Evolutionary conservation across 2,329 filamentous ascomycete genomes (phyloP).

Genomic region (Fusarium sp.): DNA sequence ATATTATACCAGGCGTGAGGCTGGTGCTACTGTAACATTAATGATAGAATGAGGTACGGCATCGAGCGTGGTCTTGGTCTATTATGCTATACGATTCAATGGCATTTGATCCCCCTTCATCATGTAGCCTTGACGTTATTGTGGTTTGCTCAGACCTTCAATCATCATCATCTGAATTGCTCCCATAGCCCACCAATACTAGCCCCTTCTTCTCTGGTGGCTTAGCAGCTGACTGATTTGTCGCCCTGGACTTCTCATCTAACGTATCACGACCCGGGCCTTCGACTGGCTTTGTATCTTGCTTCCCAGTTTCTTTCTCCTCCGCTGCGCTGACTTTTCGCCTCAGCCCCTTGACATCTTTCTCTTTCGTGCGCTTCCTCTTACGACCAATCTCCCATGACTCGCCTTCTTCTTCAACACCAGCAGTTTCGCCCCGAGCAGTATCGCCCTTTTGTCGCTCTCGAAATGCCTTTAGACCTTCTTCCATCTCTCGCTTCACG

Average conservation of each 20-base stretch:
- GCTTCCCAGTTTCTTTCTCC: constrained; percentile 14
- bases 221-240: neutral
- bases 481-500: constrained; percentile 64
- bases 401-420: constrained; percentile 44
- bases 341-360: constrained; percentile 49
- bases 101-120: constrained; percentile 33
- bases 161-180: constrained; percentile 55
- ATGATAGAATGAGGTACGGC: constrained; percentile 32
- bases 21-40: constrained; percentile 15
- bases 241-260: constrained; percentile 13
- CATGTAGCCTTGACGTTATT: neutral
- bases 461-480: constrained; percentile 65
- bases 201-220: constrained; percentile 42
- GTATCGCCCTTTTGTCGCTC: constrained; percentile 55
- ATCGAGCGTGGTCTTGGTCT: constrained; percentile 14
- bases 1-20: constrained; percentile 34
- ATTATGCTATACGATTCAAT: constrained; percentile 28
- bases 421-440: constrained; percentile 9
- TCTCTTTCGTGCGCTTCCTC: constrained; percentile 50
- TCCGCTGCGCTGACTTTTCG: constrained; percentile 38
- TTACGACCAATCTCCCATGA: constrained; percentile 51
- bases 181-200: constrained; percentile 64
- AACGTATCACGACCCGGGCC: constrained; percentile 13
- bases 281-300: constrained; percentile 19
- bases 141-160: neutral